phyloP scores from a whole-genome alignment of 1,139 yeast genomes.

The Candida dubliniensis region DNA sequence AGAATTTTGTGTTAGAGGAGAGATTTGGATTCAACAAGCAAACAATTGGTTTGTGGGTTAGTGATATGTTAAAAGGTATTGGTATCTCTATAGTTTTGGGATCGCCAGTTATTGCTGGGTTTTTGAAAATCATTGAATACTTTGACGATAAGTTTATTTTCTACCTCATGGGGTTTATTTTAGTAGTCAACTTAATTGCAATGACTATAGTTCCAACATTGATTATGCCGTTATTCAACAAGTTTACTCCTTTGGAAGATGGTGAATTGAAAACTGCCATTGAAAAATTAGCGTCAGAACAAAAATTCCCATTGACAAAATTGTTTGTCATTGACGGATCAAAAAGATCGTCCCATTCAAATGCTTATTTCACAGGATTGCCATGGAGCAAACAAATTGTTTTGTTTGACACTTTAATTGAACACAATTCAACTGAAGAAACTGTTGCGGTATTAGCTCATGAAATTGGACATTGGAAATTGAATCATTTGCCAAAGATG shows the following conservation, averaged over 20 bases:
- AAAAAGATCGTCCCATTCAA: constrained; percentile 91
- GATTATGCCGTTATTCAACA: constrained; percentile 91
- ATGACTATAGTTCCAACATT: constrained; percentile 77
- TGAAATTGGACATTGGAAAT: constrained; percentile 97
- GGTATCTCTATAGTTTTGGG: constrained; percentile 59
- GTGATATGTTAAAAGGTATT: constrained; percentile 66
- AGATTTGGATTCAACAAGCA: constrained; percentile 89
- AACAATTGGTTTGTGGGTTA: constrained; percentile 67
- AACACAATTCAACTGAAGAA: constrained; percentile 73
- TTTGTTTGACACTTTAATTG: constrained; percentile 83
- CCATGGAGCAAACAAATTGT: constrained; percentile 98
- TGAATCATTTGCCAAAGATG: constrained; percentile 78
- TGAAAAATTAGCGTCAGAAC: constrained; percentile 71
- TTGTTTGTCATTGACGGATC: constrained; percentile 92
- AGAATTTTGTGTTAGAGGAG: constrained; percentile 87
- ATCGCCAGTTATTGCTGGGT: constrained; percentile 69
- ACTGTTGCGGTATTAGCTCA: constrained; percentile 95
- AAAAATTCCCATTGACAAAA: constrained; percentile 82
- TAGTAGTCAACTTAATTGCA: constrained; percentile 68
- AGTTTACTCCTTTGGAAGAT: constrained; percentile 83
- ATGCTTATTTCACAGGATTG: constrained; percentile 91
- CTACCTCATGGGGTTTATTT: constrained; percentile 71
- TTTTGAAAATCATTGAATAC: constrained; percentile 76
- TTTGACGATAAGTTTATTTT: constrained; percentile 80
- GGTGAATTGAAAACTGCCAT: constrained; percentile 85